Percentiles rank a stretch among this genome's conserved stretches.
These are phyloP conservation scores for Cordyceps tenuipes DNA, from an alignment of 2,329 filamentous ascomycete species.

Conservation along the genomic window DNA sequence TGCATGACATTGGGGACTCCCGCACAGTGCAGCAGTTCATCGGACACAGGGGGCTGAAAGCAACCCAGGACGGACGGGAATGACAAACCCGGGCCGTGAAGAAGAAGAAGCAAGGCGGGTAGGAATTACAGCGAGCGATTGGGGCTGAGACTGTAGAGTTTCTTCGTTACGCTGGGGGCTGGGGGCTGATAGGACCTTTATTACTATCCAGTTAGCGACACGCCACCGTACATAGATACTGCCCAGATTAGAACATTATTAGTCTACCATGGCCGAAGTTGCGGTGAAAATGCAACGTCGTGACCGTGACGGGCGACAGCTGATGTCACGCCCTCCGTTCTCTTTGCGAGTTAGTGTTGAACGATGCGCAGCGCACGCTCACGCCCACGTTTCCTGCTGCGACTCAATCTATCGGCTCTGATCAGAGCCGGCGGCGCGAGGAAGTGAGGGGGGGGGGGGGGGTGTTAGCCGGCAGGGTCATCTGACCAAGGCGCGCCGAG, in stretches of 20 bases:
- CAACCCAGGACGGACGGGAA: neutral
- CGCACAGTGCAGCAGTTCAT: slow-evolving; percentile 8
- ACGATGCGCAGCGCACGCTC: neutral
- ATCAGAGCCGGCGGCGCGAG: too few species aligned
- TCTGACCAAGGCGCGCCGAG: neutral
- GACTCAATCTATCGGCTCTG: neutral
- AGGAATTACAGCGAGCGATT: neutral
- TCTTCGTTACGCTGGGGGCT: too few species aligned
- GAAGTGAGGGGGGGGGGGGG: neutral
- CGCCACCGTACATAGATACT: neutral
- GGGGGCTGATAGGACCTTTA: neutral
- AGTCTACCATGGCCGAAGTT: neutral
- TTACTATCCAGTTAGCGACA: too few species aligned
- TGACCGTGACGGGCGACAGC: neutral
- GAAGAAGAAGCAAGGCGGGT: neutral
- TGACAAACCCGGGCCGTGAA: neutral
- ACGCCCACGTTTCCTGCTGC: neutral
- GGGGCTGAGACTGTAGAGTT: too few species aligned
- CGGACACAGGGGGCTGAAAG: neutral
- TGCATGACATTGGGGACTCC: neutral
- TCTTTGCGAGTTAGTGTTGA: neutral
- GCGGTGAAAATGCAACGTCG: slow-evolving; percentile 1
- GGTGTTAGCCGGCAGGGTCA: neutral
- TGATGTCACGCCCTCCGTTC: neutral
- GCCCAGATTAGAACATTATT: too few species aligned